Evolutionary conservation across 2,329 filamentous ascomycete species (phyloP), one percentile per base, ranked within the genome.

Genomic region (Coleophoma cylindrospora): DNA sequence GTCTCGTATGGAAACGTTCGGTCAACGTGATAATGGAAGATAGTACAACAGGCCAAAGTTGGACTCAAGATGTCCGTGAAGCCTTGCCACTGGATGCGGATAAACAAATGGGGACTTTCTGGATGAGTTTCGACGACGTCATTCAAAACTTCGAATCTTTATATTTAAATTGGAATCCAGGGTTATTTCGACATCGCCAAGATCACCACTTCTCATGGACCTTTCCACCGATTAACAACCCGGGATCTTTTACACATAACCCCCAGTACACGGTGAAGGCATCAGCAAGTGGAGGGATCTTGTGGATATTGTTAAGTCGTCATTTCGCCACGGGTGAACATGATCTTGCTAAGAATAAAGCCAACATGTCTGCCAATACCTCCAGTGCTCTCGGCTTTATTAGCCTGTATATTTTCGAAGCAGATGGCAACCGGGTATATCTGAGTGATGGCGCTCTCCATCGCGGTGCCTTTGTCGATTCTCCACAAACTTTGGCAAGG

Each of bases 91-190:
- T 49, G 65, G 45, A 40, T 3, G 9, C 48, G 3, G 17, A 44
- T 36, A 61, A 69, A 17, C 67, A 70, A 27, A 84, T 86, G 0
- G 90, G 91, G n/a, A 89, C 87, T 1, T 95, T 96, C 64, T 97
- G 94, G 92, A 95, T 97, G 70, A 83, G 86, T 21, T 82, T 94
- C 27, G 88, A 95, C 58, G 88, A 91, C 56, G 83, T 96, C 4
- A 80, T 89, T 34, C 91, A 96, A 61, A 85, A 96, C 64, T 99
- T 96, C 56, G 91, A 97, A 65, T 95, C 91, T 15, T 81, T 99
- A 58, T 99, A 97, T 67, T 75, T 99, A 49, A 99, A 97, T 69
- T 99, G 94, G 94, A 96, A 96, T 57, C 91, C 94, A 0, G 78
- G 80, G 0, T 74, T 96, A 1, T 99, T 99, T 68, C 74, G 74